phyloP scores from a whole-genome alignment of 2,329 filamentous ascomycete genomes.

The Penicillium corylophilum region DNA sequence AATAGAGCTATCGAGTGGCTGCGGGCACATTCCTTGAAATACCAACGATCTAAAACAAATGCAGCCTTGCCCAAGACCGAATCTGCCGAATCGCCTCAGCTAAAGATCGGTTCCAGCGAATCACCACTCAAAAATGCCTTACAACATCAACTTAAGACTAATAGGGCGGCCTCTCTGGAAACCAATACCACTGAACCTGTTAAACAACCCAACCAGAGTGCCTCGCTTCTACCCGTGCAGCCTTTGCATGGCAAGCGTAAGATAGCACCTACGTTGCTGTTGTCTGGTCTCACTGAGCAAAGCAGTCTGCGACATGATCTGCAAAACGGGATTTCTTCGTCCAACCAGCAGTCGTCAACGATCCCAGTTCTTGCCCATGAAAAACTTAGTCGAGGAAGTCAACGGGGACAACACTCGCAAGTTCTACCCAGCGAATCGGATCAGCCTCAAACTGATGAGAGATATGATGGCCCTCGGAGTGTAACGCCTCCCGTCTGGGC shows the following conservation, averaged over 20 bases:
- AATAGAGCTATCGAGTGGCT: slow-evolving; percentile 59
- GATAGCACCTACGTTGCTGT: not conserved
- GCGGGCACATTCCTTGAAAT: slow-evolving; percentile 53
- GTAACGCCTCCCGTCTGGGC: slow-evolving; percentile 27
- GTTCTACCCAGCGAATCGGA: not conserved
- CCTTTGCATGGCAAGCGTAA: not conserved
- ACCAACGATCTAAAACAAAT: slow-evolving; percentile 29
- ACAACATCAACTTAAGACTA: not conserved
- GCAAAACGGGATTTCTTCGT: not conserved
- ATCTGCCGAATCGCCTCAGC: not conserved
- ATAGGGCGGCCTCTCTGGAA: not conserved
- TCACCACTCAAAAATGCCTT: not conserved
- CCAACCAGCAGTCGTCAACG: not conserved
- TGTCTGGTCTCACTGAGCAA: not conserved
- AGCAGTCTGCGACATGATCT: not conserved
- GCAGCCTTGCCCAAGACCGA: not conserved
- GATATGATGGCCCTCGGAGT: too few relatives aligned
- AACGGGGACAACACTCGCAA: not conserved
- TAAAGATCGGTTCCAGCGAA: too few relatives aligned
- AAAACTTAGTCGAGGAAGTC: not conserved
- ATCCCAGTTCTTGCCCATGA: not conserved
- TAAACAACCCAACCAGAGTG: not conserved
- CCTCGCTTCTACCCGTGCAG: not conserved
- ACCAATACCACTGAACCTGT: not conserved
- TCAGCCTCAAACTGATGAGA: not conserved